phyloP scores from a whole-genome alignment of 208 protist genomes.

The Trichomonas vaginalis region DNA sequence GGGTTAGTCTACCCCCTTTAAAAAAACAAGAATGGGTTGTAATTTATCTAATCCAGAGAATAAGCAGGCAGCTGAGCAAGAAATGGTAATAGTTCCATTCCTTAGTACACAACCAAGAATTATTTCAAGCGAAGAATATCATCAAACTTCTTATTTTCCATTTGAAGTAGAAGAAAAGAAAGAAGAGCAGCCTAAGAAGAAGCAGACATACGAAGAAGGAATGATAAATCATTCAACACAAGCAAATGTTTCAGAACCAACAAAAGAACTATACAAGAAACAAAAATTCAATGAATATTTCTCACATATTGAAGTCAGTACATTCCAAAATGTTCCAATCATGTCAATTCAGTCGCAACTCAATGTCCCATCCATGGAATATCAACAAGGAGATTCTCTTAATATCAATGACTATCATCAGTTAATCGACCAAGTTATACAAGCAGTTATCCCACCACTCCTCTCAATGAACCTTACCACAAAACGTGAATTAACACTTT shows the following conservation, averaged over 20 bases:
- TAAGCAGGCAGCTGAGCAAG: not conserved
- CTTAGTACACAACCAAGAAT: not conserved
- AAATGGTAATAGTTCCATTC: not conserved
- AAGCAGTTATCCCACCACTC: not conserved
- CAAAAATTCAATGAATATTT: conserved; percentile 3
- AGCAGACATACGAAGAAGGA: not conserved
- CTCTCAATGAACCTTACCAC: not conserved
- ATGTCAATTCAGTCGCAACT: not conserved
- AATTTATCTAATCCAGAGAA: not conserved
- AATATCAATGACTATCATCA: not conserved
- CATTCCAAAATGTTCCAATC: conserved; percentile 10
- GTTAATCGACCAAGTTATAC: not conserved
- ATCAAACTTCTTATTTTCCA: not conserved
- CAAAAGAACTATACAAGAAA: not conserved
- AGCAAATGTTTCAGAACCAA: not conserved
- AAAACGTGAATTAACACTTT: not conserved
- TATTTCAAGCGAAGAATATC: not conserved
- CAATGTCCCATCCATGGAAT: not conserved
- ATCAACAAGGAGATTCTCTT: not conserved
- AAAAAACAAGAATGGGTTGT: not conserved
- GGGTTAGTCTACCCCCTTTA: no score
- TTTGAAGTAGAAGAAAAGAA: not conserved
- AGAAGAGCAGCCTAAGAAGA: not conserved
- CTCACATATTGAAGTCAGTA: conserved; percentile 3
- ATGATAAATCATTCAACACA: not conserved